Evolutionary conservation across 805 yeast species (phyloP).

Genomic region (Candida nonsorbophila): DNA sequence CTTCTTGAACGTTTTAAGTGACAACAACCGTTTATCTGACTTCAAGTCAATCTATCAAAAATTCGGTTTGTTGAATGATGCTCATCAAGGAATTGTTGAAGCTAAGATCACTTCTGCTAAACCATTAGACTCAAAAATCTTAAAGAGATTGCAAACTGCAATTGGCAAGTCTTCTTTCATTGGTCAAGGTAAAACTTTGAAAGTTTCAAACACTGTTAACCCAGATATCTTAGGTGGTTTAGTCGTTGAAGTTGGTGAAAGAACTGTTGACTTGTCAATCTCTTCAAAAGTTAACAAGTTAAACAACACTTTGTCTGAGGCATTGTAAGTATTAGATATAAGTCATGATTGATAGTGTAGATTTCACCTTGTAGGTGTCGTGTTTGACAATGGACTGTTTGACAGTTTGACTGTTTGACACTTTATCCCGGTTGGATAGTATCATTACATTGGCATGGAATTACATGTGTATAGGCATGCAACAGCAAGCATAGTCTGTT

Average conservation of each 20-base stretch:
- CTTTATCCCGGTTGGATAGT: too few species aligned
- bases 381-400: too few species aligned
- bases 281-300: slow-evolving; percentile 79
- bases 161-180: slow-evolving; percentile 75
- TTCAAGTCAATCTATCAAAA: slow-evolving; percentile 61
- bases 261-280: slow-evolving; percentile 90
- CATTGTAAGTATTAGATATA: too few species aligned
- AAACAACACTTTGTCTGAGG: slow-evolving; percentile 82
- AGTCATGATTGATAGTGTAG: too few species aligned
- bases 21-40: slow-evolving; percentile 85
- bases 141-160: slow-evolving; percentile 74
- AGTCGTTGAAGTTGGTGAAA: slow-evolving; percentile 93
- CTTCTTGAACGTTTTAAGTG: slow-evolving; percentile 81
- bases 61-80: slow-evolving; percentile 76
- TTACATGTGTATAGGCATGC: too few species aligned
- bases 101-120: slow-evolving; percentile 87
- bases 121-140: slow-evolving; percentile 75
- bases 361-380: too few species aligned
- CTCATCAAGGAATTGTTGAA: slow-evolving; percentile 87
- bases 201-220: slow-evolving; percentile 75
- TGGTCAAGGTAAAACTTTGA: slow-evolving; percentile 80
- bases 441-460: too few species aligned
- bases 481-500: too few species aligned
- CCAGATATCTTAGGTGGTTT: slow-evolving; percentile 94
- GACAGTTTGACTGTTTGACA: too few species aligned